Percentiles rank a stretch among this genome's conserved stretches.
These are phyloP conservation scores for Heliocybe sulcata DNA, from an alignment of 1,284 basidiomycete species.

Conservation along the genomic window DNA sequence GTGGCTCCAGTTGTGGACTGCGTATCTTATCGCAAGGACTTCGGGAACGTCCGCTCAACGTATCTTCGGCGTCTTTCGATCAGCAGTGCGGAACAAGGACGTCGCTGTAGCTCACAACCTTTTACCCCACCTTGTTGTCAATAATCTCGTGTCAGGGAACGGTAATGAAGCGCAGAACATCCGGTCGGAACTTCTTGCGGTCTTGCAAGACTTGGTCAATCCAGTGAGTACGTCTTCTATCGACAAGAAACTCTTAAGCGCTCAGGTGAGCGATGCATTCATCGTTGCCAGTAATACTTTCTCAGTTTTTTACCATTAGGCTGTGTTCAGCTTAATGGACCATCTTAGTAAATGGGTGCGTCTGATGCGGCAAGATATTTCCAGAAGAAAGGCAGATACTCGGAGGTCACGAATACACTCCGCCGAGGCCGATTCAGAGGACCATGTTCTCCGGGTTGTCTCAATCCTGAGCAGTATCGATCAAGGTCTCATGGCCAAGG, in stretches of 20 bases:
- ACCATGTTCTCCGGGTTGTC: conserved; percentile 66
- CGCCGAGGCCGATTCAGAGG: conserved; percentile 32
- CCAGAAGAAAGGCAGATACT: conserved; percentile 38
- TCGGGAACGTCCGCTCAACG: conserved; percentile 49
- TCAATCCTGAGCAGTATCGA: conserved; percentile 80
- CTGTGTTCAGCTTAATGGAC: conserved; percentile 91
- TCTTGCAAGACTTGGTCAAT: conserved; percentile 85
- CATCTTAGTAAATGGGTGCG: conserved; percentile 92
- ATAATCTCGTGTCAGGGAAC: conserved; percentile 76
- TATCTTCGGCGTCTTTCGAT: conserved; percentile 80
- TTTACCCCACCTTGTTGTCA: conserved; percentile 88
- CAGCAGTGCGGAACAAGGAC: conserved; percentile 82
- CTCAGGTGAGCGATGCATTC: conserved; percentile 60
- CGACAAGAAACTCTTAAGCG: conserved; percentile 81
- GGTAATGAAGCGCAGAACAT: conserved; percentile 61
- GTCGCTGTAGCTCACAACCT: conserved; percentile 87
- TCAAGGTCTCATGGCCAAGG: conserved; percentile 86
- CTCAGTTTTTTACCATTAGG: conserved; percentile 35
- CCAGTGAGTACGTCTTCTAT: conserved; percentile 45
- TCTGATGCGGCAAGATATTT: conserved; percentile 51
- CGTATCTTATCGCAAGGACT: conserved; percentile 71
- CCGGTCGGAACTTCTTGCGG: conserved; percentile 70
- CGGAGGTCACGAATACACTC: conserved; percentile 37
- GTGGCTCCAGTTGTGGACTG: conserved; percentile 92
- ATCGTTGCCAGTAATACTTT: background rate